Evolutionary conservation across 2,329 filamentous ascomycete genomes (phyloP).

Genomic region (Aquanectria penicillioides): DNA sequence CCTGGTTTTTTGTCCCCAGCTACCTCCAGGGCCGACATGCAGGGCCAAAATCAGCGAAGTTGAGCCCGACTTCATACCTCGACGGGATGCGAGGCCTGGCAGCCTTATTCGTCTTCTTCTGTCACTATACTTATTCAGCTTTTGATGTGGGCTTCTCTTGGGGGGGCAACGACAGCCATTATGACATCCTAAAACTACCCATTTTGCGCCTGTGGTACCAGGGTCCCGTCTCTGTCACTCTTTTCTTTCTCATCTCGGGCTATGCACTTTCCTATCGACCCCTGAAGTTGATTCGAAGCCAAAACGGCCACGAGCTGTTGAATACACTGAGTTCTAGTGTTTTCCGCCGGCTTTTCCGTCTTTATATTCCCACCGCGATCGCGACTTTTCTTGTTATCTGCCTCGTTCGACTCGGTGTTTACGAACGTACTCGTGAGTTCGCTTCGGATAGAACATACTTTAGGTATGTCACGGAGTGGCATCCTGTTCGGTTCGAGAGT

Average conservation of each 20-base stretch:
- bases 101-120: conserved; percentile 65
- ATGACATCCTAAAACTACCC: conserved; percentile 60
- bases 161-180: conserved; percentile 56
- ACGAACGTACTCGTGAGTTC: conserved; percentile 59
- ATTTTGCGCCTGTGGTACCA: conserved; percentile 64
- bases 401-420: conserved; percentile 56
- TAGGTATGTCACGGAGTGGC: conserved; percentile 25
- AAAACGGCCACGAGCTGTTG: conserved; percentile 51
- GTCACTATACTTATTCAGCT: conserved; percentile 63
- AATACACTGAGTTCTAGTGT: conserved; percentile 59
- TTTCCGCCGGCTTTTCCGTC: conserved; percentile 61
- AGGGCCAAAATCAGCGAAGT: background rate
- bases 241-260: conserved; percentile 71
- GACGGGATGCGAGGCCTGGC: conserved; percentile 67
- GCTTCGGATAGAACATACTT: conserved; percentile 54
- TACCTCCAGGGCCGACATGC: conserved; percentile 5
- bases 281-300: conserved; percentile 54
- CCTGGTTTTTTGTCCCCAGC: conserved; percentile 7
- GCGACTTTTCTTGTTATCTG: conserved; percentile 60
- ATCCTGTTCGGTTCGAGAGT: background rate
- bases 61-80: conserved; percentile 63
- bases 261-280: conserved; percentile 67
- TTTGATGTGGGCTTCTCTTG: conserved; percentile 62
- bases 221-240: conserved; percentile 65
- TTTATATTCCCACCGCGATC: conserved; percentile 61